Evolutionary conservation across 2,329 filamentous ascomycete species (phyloP).

Genomic region (Fusarium sp.): DNA sequence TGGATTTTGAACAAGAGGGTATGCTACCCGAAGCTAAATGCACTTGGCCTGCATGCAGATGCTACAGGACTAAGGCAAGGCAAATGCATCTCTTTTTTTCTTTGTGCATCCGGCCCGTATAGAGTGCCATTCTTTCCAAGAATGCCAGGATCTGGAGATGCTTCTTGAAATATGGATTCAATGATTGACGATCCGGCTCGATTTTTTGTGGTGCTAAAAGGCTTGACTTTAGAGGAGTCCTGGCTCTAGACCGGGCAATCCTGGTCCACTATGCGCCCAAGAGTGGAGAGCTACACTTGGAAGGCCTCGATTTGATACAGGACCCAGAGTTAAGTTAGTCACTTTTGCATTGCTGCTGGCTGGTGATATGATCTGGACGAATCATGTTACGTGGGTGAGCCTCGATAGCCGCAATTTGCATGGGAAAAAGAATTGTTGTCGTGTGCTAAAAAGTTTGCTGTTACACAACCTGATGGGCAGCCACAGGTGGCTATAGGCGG

Average conservation of each 20-base stretch:
- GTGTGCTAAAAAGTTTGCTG: constrained; percentile 5
- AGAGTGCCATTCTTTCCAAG: not conserved
- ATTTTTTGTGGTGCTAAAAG: constrained; percentile 21
- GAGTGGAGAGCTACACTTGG: constrained; percentile 26
- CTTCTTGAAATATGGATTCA: not conserved
- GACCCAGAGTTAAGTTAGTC: constrained; percentile 11
- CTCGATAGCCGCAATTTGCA: constrained; percentile 22
- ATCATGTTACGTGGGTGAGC: constrained; percentile 14
- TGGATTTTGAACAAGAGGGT: constrained; percentile 15
- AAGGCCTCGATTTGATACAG: constrained; percentile 28
- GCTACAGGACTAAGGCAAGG: constrained; percentile 11
- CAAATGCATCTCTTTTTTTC: constrained; percentile 11
- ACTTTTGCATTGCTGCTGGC: constrained; percentile 4
- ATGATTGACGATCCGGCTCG: constrained; percentile 9
- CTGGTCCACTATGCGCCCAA: constrained; percentile 8
- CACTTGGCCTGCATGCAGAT: constrained; percentile 26
- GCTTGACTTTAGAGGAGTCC: not conserved
- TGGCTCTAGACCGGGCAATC: not conserved
- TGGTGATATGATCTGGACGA: constrained; percentile 7
- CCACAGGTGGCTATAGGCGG: constrained; percentile 5
- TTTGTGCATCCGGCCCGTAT: constrained; percentile 5
- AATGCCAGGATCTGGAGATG: not conserved
- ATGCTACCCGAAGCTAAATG: constrained; percentile 29
- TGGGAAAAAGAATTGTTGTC: not conserved
- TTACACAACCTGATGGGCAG: constrained; percentile 1